Evolutionary conservation across 2,329 filamentous ascomycete species (phyloP), one percentile per base, ranked within the genome.

Genomic region (Fusarium pilosicola): DNA sequence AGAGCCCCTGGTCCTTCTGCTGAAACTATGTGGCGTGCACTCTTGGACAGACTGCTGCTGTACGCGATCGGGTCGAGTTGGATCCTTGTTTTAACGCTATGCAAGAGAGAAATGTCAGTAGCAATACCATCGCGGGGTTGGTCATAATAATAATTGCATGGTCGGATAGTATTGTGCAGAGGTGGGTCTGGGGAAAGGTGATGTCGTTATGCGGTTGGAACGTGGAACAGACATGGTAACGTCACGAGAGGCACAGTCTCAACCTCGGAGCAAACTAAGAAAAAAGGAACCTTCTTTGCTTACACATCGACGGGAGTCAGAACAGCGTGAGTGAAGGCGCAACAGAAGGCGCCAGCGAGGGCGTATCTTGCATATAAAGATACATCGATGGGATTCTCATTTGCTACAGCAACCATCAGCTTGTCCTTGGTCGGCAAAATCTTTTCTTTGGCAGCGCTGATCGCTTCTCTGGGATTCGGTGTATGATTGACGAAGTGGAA

Each of bases 241-340:
- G 11, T 45, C 42, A 45, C 42, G 5, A 13, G 24, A 26, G 24
- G 24, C 17, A 26, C n/a, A 26, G 17, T 20, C 24, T 20, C 17
- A 45, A 13, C 4, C 11, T 13, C 3, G 11, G 7, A 24, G 42
- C 10, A 24, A 45, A 14, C 24, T 34, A 3, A 13, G 4, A 26
- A 13, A 26, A 20, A 45, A 26, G 26, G 24, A n/a, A 45, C 1
- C n/a, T 45, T 45, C 42, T 45, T 45, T 54, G 24, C 52, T 56
- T 56, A 56, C 52, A 56, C 52, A 15, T 56, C 52, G 14, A 56
- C 52, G 3, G 52, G 52, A 32, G 52, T 56, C 6, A 56, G 52
- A 22, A 56, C 34, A 22, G 52, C 52, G n/a, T 56, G 52, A 15
- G 52, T 56, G 22, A 56, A 56, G 9, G 52, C 26, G 13, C 52